These are phyloP conservation scores for Penicillium diatomitis DNA, from an alignment of 495 filamentous ascomycete genomes.

Conservation along the genomic window DNA sequence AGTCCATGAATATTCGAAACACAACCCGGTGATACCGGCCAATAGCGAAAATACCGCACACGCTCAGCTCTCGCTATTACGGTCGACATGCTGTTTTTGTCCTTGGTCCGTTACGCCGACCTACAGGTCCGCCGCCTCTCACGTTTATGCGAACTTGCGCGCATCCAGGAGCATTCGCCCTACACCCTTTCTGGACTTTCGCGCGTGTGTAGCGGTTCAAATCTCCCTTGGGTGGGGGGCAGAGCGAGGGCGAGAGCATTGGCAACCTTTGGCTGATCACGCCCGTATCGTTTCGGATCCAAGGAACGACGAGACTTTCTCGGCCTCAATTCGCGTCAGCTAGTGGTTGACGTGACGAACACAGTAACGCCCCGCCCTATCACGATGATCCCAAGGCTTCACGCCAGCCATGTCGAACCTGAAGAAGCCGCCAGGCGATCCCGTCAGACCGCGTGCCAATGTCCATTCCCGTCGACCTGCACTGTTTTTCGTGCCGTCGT, in stretches of 20 bases:
- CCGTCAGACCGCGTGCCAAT: neutral
- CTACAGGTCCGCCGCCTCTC: neutral
- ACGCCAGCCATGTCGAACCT: neutral
- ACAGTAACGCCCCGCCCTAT: neutral
- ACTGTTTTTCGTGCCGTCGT: neutral
- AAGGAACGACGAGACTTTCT: neutral
- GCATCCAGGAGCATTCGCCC: neutral
- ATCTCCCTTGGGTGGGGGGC: too few species aligned
- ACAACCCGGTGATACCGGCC: neutral
- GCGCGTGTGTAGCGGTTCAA: neutral
- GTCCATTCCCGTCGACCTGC: neutral
- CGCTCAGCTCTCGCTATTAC: neutral
- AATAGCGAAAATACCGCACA: conserved; percentile 5
- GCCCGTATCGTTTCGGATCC: neutral
- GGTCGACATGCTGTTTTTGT: neutral
- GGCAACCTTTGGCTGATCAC: neutral
- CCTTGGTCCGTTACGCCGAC: neutral
- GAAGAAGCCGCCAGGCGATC: neutral
- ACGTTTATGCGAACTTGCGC: neutral
- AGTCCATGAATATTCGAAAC: conserved; percentile 1
- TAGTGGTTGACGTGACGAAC: neutral
- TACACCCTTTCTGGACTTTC: neutral
- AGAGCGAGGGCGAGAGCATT: neutral
- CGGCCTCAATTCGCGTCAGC: neutral
- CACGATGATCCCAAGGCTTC: neutral